phyloP scores from a whole-genome alignment of 768 basidiomycete species.

The Punctularia strigosozonata region DNA sequence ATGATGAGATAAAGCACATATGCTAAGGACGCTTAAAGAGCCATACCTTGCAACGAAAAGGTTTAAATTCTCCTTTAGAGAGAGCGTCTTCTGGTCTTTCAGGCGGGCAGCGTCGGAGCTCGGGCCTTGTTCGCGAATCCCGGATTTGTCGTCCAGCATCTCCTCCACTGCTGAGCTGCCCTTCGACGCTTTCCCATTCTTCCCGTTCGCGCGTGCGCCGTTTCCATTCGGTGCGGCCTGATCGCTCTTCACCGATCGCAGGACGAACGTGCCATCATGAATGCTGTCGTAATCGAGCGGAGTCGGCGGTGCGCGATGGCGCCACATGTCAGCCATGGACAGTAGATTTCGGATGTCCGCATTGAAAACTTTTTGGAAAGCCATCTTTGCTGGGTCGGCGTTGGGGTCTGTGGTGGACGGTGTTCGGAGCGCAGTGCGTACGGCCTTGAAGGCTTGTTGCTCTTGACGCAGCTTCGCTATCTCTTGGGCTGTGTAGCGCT shows the following conservation, averaged over 20 bases:
- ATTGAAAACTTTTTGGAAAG: constrained; percentile 89
- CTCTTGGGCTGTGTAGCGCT: constrained; percentile 68
- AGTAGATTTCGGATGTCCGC: constrained; percentile 81
- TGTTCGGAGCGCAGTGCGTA: constrained; percentile 56
- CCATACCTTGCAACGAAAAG: constrained; percentile 78
- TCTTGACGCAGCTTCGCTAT: constrained; percentile 85
- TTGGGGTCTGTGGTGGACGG: constrained; percentile 14
- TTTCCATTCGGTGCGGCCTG: constrained; percentile 11
- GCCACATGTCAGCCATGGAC: constrained; percentile 97
- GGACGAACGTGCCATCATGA: constrained; percentile 45
- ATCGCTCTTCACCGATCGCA: constrained; percentile 18
- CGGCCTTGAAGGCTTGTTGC: constrained; percentile 76
- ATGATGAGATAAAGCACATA: background rate
- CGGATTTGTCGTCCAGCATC: constrained; percentile 11
- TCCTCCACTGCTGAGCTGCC: too few relatives aligned
- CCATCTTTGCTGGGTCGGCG: constrained; percentile 48
- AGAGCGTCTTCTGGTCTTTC: constrained; percentile 74
- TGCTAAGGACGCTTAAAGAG: background rate
- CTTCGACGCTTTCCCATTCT: background rate
- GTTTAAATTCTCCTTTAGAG: constrained; percentile 67
- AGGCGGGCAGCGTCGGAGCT: constrained; percentile 20
- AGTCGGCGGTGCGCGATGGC: constrained; percentile 71
- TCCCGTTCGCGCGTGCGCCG: background rate
- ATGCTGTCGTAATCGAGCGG: constrained; percentile 79
- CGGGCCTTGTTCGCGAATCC: constrained; percentile 8